These are phyloP conservation scores for Apophysomyces ossiformis DNA, from an alignment of 371 early-diverging fungal species.

Conservation along the genomic window DNA sequence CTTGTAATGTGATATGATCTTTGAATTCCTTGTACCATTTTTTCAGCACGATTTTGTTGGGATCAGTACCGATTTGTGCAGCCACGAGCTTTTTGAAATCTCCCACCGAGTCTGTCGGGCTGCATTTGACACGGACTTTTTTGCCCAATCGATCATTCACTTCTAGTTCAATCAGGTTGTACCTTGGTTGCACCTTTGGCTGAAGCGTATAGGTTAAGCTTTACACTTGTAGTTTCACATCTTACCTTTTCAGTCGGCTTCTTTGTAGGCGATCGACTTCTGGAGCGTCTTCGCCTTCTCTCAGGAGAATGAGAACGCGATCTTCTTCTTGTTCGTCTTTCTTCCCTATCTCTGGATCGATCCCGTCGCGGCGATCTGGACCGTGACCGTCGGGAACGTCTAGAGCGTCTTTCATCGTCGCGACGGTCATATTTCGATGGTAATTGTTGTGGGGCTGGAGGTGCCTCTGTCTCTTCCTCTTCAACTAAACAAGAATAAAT, in stretches of 20 bases:
- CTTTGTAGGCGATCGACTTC: neutral
- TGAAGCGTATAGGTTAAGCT: slow-evolving; percentile 22
- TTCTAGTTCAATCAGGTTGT: slow-evolving; percentile 68
- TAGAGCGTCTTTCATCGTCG: slow-evolving; percentile 16
- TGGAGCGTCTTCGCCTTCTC: slow-evolving; percentile 8
- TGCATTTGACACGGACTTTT: slow-evolving; percentile 88
- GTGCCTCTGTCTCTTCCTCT: slow-evolving; percentile 12
- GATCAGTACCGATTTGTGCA: slow-evolving; percentile 92
- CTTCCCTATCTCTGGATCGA: neutral
- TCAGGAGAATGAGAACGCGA: slow-evolving; percentile 2
- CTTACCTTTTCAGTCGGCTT: slow-evolving; percentile 9
- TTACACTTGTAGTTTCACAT: neutral
- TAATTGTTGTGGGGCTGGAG: neutral
- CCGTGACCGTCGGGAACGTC: slow-evolving; percentile 25
- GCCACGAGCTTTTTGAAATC: slow-evolving; percentile 93
- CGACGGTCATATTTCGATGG: slow-evolving; percentile 14
- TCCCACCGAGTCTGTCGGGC: slow-evolving; percentile 86
- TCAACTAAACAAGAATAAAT: slow-evolving; percentile 1
- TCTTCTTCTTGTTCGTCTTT: slow-evolving; percentile 11
- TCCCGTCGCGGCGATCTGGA: neutral
- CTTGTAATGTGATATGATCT: slow-evolving; percentile 93
- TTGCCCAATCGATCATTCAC: slow-evolving; percentile 93
- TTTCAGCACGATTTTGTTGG: slow-evolving; percentile 90
- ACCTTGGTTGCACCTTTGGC: slow-evolving; percentile 27
- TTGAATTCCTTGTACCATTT: slow-evolving; percentile 92